Evolutionary conservation across 2,329 filamentous ascomycete genomes (phyloP).

Genomic region (Cladophialophora bantiana): DNA sequence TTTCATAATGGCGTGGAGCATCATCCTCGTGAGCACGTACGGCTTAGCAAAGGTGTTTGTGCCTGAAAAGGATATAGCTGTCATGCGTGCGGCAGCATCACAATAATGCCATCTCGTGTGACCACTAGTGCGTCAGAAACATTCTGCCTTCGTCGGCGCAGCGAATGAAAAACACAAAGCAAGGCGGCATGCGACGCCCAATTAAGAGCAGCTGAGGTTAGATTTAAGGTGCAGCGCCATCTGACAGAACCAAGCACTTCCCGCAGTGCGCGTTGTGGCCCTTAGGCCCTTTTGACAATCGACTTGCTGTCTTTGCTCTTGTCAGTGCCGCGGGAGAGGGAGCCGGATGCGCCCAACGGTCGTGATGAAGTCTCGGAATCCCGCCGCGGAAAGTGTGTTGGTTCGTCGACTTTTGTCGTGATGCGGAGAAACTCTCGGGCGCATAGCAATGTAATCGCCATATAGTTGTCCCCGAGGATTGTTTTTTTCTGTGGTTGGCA

Average conservation of each 20-base stretch:
- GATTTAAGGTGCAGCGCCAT: not conserved
- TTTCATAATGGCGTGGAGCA: not conserved
- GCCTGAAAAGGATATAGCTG: not conserved
- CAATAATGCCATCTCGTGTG: not conserved
- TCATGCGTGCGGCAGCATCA: not conserved
- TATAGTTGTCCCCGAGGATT: not conserved
- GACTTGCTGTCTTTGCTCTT: not conserved
- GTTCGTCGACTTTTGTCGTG: not conserved
- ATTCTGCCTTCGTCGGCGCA: not conserved
- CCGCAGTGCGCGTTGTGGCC: not conserved
- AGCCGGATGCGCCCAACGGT: not conserved
- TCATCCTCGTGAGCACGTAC: not conserved
- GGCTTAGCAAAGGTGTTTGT: not conserved
- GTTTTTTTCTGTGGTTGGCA: not conserved
- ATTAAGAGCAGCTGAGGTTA: too few species aligned
- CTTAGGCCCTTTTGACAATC: not conserved
- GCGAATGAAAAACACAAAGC: not conserved
- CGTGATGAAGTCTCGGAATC: conserved; percentile 6
- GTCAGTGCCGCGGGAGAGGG: not conserved
- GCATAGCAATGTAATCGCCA: not conserved
- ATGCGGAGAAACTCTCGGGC: not conserved
- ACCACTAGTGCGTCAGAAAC: not conserved
- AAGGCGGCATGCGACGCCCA: not conserved
- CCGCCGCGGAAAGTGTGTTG: conserved; percentile 18
- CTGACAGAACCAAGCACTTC: not conserved